A percentile compares a stretch with the other conserved stretches of the same genome.
These are phyloP conservation scores for Trichoderma pleuroti DNA, from an alignment of 2,329 filamentous ascomycete genomes.

Conservation along the genomic window DNA sequence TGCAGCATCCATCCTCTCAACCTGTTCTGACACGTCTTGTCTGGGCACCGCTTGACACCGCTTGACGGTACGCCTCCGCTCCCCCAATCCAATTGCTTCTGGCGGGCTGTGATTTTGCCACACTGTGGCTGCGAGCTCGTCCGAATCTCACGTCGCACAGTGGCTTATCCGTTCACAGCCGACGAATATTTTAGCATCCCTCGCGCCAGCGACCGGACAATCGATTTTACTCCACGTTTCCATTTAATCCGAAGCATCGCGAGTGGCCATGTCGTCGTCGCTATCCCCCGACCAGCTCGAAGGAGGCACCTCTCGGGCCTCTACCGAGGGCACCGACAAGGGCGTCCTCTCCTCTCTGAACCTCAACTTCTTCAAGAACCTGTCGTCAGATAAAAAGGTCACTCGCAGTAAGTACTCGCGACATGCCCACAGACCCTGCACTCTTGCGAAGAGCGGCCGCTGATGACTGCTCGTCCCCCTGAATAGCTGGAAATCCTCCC, in stretches of 20 bases:
- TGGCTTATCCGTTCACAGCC: conserved; percentile 6
- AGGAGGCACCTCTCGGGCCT: conserved; percentile 27
- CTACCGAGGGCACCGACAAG: conserved; percentile 34
- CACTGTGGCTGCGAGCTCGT: conserved; percentile 7
- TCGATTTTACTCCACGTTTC: not conserved
- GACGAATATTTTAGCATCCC: conserved; percentile 6
- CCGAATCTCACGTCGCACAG: conserved; percentile 16
- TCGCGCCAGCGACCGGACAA: not conserved
- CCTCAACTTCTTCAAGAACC: conserved; percentile 61
- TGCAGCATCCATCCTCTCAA: not conserved
- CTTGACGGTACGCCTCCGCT: not conserved
- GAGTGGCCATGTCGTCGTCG: conserved; percentile 41
- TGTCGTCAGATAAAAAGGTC: conserved; percentile 67
- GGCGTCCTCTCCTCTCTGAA: conserved; percentile 34
- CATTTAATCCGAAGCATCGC: not conserved
- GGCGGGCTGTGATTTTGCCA: conserved; percentile 3
- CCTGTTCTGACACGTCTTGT: not conserved
- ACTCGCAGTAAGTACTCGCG: conserved; percentile 59
- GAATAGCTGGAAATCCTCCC: conserved; percentile 72
- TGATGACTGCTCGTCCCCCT: not conserved
- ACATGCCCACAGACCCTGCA: not conserved
- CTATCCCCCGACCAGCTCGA: conserved; percentile 41
- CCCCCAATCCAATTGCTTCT: conserved; percentile 1
- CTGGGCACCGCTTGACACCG: too few species aligned
- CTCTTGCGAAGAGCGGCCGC: conserved; percentile 8